These are phyloP conservation scores for Solanum chaucha DNA, from an alignment of 257 asterid species.

Conservation along the genomic window DNA sequence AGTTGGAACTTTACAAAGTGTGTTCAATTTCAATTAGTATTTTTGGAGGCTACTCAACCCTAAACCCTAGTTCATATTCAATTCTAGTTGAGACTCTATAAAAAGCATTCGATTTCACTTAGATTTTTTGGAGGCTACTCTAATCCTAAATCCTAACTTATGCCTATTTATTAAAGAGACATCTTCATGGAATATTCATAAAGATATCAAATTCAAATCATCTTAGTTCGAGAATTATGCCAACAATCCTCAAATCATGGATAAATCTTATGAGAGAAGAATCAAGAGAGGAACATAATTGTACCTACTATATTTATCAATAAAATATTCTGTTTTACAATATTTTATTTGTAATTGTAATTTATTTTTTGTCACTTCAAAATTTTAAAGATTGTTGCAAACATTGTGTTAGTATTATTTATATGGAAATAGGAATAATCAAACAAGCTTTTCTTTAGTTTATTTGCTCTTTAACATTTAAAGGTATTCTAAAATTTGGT, in stretches of 20 bases:
- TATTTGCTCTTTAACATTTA: neutral
- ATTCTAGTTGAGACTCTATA: too few species aligned
- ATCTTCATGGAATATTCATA: too few species aligned
- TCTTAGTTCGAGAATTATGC: too few species aligned
- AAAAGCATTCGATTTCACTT: too few species aligned
- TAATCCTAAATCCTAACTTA: too few species aligned
- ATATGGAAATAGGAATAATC: neutral
- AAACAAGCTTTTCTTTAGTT: neutral
- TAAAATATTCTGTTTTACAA: too few species aligned
- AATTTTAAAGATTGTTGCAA: neutral
- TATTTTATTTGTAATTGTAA: too few species aligned
- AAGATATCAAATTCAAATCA: too few species aligned
- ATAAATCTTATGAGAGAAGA: too few species aligned
- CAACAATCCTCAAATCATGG: too few species aligned
- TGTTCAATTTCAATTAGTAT: neutral
- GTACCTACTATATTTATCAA: fast-evolving
- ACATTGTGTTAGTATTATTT: neutral
- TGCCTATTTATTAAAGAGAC: neutral
- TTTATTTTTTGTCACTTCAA: too few species aligned
- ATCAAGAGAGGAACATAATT: neutral
- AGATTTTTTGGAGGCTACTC: neutral
- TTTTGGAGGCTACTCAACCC: fast-evolving
- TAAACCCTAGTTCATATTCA: neutral
- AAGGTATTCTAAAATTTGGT: neutral
- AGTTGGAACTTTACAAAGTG: neutral